Evolutionary conservation across 495 filamentous ascomycete genomes (phyloP), one percentile per base, ranked within the genome.

Genomic region (Aspergillus biplanus): DNA sequence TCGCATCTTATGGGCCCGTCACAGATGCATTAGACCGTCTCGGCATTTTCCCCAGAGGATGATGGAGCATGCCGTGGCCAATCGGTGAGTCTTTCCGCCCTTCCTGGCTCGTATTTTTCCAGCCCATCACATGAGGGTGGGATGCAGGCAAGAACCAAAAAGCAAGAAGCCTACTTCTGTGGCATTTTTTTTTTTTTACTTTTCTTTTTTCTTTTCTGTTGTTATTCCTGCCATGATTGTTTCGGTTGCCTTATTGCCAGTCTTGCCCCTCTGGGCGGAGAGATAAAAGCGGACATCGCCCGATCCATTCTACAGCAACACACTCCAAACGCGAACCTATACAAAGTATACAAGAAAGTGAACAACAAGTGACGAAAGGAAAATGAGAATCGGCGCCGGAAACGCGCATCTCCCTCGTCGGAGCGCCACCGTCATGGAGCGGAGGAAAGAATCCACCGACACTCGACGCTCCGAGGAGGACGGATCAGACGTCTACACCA

Each of bases 401-500:
- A 27, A 27, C 21, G 21, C 21, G 21, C 21, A 27, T 27, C 21
- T 27, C 21, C 21, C 21, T 2, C 39, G 39, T 8, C 39, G 39
- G n/a, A 44, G 39, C 39, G 12, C 4, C 39, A 44, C 12, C 39
- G 39, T 44, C 12, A 44, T 11, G 39, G 39, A 44, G 12, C 39
- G 11, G 39, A 12, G 12, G n/a, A 44, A 44, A 44, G 12, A n/a
- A 8, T 12, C 39, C 3, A 44, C 39, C 11, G 39, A 44, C 39
- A n/a, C 3, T 44, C 39, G 39, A 12, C 39, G 4, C 31, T 5
- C 52, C n/a, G 21, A 9, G 56, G 56, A 34, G 46, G 15, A 50
- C 11, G 48, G 11, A 31, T 64, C 56, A 48, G n/a, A 31, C 42
- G 34, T 56, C 31, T 56, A 56, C 52, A 56, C 52, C 5, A 37